Base-by-base conservation (phyloP, 495 filamentous ascomycete genomes). In the Aspergillus funiculosus region DNA sequence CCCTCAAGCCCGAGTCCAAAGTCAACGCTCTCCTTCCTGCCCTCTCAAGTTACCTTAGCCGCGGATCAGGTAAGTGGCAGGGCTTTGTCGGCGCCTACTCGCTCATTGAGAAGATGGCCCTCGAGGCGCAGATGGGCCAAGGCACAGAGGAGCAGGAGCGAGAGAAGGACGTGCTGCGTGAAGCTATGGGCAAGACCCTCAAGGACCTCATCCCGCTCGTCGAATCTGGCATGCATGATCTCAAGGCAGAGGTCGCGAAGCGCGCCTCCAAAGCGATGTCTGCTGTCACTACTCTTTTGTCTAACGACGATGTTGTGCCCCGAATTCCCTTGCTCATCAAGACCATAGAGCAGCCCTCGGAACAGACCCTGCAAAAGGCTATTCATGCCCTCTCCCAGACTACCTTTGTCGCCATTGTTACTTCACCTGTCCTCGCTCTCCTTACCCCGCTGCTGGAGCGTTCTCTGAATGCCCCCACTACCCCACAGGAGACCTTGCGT, bases 381-480 rank as follows among this genome's bases (percentile, higher is more conserved):
- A 99, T 99, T 51, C 92, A 96, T 54, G 92, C 90, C 26, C 75
- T 99, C 29, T 95, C 89, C 1, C 88, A 95, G 67, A 99, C 92
- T n/a, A 99, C 92, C 22, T 99, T 99, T 56, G 91, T 99, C 32
- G 89, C 92, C 42, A 80, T 91, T 48, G 94, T 99, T 50, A 96
- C 89, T 9, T 96, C 92, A n/a, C 92, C 92, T 14, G 92, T 97
- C 3, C 80, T 99, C 19, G 92, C 92, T n/a, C 81, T 99, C 6
- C 79, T 99, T 22, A 99, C 92, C 3, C 92, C 92, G 25, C 85
- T 97, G 48, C 80, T 99, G 17, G 94, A 96, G 63, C 81, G 92
- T 46, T 85, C 89, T 8, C 78, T 97, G 36, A 95, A 94, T 66
- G 87, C 85, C 29, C 92, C 91, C 4, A 74, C 77, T 9, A 99